A percentile compares a stretch with the other conserved stretches of the same genome.
phyloP scores from a whole-genome alignment of 805 yeast genomes.

The Ogataea paraovalis region DNA sequence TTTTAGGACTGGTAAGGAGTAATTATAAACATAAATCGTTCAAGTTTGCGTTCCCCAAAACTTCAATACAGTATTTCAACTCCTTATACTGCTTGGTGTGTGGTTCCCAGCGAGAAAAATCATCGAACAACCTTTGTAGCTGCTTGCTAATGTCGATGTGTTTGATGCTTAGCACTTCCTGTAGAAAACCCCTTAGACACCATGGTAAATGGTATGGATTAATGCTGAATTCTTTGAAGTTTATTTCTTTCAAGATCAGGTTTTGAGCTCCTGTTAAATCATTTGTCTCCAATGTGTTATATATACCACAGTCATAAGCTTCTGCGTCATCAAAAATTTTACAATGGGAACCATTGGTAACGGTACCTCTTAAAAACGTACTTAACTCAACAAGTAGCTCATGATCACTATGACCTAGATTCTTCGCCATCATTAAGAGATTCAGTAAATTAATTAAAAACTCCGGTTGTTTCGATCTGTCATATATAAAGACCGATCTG shows the following conservation, averaged over 20 bases:
- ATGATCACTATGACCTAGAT: slow-evolving; percentile 28
- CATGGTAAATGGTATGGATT: slow-evolving; percentile 91
- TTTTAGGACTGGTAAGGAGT: no score
- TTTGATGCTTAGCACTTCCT: slow-evolving; percentile 45
- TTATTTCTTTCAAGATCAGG: slow-evolving; percentile 32
- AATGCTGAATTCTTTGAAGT: slow-evolving; percentile 50
- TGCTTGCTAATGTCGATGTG: slow-evolving; percentile 52
- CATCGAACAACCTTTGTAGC: slow-evolving; percentile 39
- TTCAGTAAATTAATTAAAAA: slow-evolving; percentile 37
- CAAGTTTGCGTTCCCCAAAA: slow-evolving; percentile 19
- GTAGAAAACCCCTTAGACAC: slow-evolving; percentile 84
- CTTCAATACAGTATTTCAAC: slow-evolving; percentile 52
- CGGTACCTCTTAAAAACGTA: slow-evolving; percentile 67
- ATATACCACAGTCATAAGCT: slow-evolving; percentile 75
- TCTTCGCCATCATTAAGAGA: slow-evolving; percentile 21
- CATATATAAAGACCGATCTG: slow-evolving; percentile 77
- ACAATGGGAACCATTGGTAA: slow-evolving; percentile 77
- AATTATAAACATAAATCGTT: slow-evolving; percentile 9
- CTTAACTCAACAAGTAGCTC: slow-evolving; percentile 57
- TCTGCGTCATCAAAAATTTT: slow-evolving; percentile 49
- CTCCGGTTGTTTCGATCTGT: slow-evolving; percentile 29
- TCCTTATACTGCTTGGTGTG: slow-evolving; percentile 75
- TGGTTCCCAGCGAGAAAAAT: slow-evolving; percentile 81
- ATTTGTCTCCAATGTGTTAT: slow-evolving; percentile 71
- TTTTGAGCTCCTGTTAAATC: slow-evolving; percentile 41